phyloP scores from a whole-genome alignment of 805 yeast genomes.

The Wickerhamiella vanderwaltii region DNA sequence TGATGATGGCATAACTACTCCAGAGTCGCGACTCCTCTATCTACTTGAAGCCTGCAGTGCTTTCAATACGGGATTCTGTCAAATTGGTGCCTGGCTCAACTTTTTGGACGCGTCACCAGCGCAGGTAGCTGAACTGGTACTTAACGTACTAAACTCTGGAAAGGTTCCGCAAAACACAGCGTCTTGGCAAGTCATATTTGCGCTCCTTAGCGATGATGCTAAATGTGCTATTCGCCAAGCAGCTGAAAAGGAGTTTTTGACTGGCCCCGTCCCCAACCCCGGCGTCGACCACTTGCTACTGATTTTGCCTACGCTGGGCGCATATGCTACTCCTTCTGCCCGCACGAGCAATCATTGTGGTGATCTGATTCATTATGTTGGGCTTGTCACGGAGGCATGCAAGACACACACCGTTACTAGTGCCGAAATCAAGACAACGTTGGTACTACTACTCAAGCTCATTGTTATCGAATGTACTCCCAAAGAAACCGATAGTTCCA shows the following conservation, averaged over 20 bases:
- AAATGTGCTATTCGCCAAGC: conserved; percentile 5
- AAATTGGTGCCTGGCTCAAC: conserved; percentile 1
- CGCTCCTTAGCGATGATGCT: neutral
- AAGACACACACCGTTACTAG: neutral
- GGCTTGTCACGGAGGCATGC: conserved; percentile 3
- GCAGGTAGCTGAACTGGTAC: neutral
- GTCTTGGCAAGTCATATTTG: conserved; percentile 4
- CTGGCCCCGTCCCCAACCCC: conserved; percentile 10
- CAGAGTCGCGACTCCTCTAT: neutral
- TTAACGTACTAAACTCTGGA: neutral
- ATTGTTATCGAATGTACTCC: conserved; percentile 6
- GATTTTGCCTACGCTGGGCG: neutral
- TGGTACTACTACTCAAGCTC: conserved; percentile 7
- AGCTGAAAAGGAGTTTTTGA: conserved; percentile 4
- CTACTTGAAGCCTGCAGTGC: conserved; percentile 8
- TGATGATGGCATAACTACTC: neutral
- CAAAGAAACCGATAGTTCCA: neutral
- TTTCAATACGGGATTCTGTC: conserved; percentile 10
- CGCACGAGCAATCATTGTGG: neutral
- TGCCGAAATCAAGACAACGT: conserved; percentile 1
- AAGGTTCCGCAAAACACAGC: neutral
- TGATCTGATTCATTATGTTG: conserved; percentile 3
- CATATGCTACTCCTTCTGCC: neutral
- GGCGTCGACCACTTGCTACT: conserved; percentile 2
- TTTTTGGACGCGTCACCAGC: neutral